Evolutionary conservation across 805 yeast genomes (phyloP), one percentile per base, ranked within the genome.

Genomic region (Candida tallmaniae): DNA sequence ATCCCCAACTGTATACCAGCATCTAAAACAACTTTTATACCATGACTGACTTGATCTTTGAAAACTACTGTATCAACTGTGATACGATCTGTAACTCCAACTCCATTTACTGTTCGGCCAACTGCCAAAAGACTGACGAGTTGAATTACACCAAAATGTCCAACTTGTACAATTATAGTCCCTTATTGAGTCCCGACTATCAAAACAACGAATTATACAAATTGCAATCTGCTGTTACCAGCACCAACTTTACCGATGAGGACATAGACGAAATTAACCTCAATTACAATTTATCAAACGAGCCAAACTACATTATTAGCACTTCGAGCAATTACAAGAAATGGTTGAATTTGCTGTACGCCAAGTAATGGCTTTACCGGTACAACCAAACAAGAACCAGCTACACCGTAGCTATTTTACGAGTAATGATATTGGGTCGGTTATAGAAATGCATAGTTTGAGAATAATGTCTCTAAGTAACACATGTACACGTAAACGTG

Each of bases 31-130:
- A 9, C 23, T n/a, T n/a, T 22, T 12, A 27, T 28, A 26, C 5
- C 29, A 68, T 70, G 73, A 58, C 74, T 27, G 60, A 56, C 36
- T 42, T 42, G 23, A 59, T 59, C 51, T 61, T 61, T 42, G 59
- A 61, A 41, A 58, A 61, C 45, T 61, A 58, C 44, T 61, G 68
- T 45, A 54, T 61, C 18, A 46, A 56, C 26, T 61, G 68, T 44
- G 65, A 60, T 41, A 51, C 58, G 43, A 50, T 59, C 25, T 43
- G 47, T 39, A 32, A 42, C 13, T 44, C 50, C 4, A 50, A 46
- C 29, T 41, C 51, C 7, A 46, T 54, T 5, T 56, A 56, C 37
- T 56, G 62, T 40, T 47, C 55, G 9, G 57, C 54, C 8, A 51
- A 48, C 19, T 66, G 72, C 44, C 58, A 56, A 42, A 45, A 43